Base-by-base conservation (phyloP, 2,329 filamentous ascomycete species). In the Madurella fahalii region DNA sequence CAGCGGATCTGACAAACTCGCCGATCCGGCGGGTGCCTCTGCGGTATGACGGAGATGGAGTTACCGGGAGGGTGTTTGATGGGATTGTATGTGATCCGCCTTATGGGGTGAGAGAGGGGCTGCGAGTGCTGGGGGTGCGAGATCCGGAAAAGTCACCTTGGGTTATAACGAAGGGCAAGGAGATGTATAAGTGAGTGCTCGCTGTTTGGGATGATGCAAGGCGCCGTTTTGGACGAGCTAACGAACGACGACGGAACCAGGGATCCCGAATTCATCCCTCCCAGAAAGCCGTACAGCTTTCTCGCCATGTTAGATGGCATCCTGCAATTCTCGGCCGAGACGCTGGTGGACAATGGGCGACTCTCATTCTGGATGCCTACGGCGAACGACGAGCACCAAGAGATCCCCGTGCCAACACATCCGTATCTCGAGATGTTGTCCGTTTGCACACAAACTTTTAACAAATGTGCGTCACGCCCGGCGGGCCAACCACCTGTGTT, bases 361-460 rank as follows among this genome's bases (percentile, higher is more conserved):
- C 70, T 99, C 9, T 89, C 88, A 8, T 95, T 99, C 76, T 99
- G 94, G 94, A 95, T 97, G 89, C 94, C 94, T 0, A 95, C 91
- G 0, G 86, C 90, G 30, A 91, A 90, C 66, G 85, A 89, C 57
- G 82, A 90, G 62, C 81, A 90, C 46, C 81, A 86, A 54, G 88
- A 93, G 66, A 83, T 96, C 18, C 77, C 83, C 0, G 80, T 93
- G 13, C 93, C 93, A 0, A 79, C 77, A 17, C 90, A 97, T 68
- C 87, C 88, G 0, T 83, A 81, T 54, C 73, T 99, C 13, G 81
- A 87, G 64, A 74, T 93, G 20, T 79, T 91, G 17, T 84, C 81
- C 42, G 81, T 91, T 31, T 96, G 91, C 66, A 83, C 89, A 7
- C 94, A 99, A 68, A 78, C 81, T 0, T 99, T 99, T 68, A 93